Evolutionary conservation across 208 protist genomes (phyloP).

Genomic region (Borovskyia barvae): DNA sequence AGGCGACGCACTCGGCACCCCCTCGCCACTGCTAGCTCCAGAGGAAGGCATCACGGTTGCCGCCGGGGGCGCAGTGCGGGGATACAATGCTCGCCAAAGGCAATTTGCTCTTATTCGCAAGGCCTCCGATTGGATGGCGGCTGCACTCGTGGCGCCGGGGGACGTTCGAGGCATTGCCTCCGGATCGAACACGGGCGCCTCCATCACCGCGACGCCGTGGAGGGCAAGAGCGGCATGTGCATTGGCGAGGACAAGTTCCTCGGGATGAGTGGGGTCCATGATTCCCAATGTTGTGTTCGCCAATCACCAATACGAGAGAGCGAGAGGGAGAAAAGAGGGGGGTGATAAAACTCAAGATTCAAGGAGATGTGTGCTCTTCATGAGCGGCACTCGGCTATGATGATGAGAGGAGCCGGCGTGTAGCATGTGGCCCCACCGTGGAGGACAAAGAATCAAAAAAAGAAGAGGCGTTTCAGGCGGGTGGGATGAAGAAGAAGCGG

Average conservation of each 20-base stretch:
- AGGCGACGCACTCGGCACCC: too few species aligned
- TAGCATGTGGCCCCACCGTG: too few species aligned
- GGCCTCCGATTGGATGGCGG: slow-evolving; percentile 8
- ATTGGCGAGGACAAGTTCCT: slow-evolving; percentile 38
- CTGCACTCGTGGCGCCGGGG: not conserved
- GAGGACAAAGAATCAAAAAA: slow-evolving; percentile 11
- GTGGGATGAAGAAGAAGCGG: too few species aligned
- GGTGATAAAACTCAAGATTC: too few species aligned
- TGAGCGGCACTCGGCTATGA: too few species aligned
- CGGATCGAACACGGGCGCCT: slow-evolving; percentile 7
- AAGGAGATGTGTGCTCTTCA: too few species aligned
- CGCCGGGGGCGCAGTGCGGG: slow-evolving; percentile 25
- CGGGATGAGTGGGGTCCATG: not conserved
- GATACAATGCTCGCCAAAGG: slow-evolving; percentile 46
- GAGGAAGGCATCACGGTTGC: too few species aligned
- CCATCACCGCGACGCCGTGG: slow-evolving; percentile 32
- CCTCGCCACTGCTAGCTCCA: too few species aligned
- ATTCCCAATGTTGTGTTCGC: too few species aligned
- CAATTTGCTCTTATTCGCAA: slow-evolving; percentile 32
- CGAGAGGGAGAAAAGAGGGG: too few species aligned
- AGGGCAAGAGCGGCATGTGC: slow-evolving; percentile 33
- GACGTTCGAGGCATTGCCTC: not conserved
- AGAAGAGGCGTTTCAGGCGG: not conserved
- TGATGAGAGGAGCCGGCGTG: too few species aligned
- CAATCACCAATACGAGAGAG: too few species aligned